Evolutionary conservation across 1,284 basidiomycete genomes (phyloP).

Genomic region (Lentinula novae-zelandiae): DNA sequence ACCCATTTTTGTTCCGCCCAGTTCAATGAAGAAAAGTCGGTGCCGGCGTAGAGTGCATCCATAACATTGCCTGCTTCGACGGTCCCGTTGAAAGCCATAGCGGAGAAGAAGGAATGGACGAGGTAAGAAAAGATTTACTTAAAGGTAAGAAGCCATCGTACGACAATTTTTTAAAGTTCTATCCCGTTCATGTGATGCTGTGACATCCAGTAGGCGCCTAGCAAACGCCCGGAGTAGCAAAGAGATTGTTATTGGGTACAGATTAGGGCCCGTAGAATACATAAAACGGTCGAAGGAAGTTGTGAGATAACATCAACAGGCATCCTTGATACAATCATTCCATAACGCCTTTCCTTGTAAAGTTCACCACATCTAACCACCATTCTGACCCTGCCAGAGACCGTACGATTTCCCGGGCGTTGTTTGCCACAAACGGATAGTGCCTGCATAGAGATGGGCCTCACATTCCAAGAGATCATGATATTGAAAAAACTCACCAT

Average conservation of each 20-base stretch:
- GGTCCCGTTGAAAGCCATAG: constrained; percentile 31
- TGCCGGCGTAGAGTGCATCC: constrained; percentile 50
- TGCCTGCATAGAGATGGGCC: constrained; percentile 44
- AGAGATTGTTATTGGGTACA: not conserved
- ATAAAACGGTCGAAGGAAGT: not conserved
- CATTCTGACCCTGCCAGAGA: constrained; percentile 80
- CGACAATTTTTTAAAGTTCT: not conserved
- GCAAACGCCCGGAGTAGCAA: not conserved
- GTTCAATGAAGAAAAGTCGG: constrained; percentile 64
- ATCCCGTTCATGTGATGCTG: not conserved
- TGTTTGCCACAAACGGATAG: constrained; percentile 96
- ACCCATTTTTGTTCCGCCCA: constrained; percentile 82
- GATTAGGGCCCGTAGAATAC: not conserved
- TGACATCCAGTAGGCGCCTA: not conserved
- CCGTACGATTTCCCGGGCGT: constrained; percentile 91
- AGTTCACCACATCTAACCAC: constrained; percentile 17
- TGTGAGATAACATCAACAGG: not conserved
- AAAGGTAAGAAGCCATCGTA: not conserved
- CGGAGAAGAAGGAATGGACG: not conserved
- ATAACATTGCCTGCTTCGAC: constrained; percentile 19
- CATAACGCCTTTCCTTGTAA: not conserved
- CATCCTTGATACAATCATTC: not conserved
- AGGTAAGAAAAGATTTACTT: not conserved
- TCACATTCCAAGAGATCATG: not conserved
- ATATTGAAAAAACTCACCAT: constrained; percentile 44